Evolutionary conservation across 1,284 basidiomycete species (phyloP).

Genomic region (Volvariella surrecta): DNA sequence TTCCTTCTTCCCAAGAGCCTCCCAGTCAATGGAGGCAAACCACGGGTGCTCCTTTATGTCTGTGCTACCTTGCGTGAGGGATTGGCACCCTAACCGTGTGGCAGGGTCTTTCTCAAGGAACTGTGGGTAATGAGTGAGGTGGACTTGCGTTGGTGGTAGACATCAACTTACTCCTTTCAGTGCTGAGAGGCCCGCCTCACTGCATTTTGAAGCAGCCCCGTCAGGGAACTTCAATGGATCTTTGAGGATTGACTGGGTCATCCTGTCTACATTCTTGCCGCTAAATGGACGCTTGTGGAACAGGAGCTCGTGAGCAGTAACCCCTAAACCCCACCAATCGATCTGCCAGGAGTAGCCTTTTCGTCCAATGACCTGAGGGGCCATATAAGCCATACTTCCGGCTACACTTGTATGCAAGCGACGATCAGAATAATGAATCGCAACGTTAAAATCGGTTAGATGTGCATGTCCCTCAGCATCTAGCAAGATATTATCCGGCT

Average conservation of each 20-base stretch:
- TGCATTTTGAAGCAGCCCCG: slow-evolving; percentile 35
- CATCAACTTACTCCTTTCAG: slow-evolving; percentile 38
- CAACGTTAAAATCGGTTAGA: slow-evolving; percentile 97
- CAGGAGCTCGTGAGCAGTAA: slow-evolving; percentile 84
- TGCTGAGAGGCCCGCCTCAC: slow-evolving; percentile 31
- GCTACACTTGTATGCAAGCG: slow-evolving; percentile 87
- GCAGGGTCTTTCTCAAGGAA: slow-evolving; percentile 79
- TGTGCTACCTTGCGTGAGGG: slow-evolving; percentile 56
- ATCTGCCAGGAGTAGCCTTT: slow-evolving; percentile 83
- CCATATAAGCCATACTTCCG: slow-evolving; percentile 99
- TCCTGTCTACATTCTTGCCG: slow-evolving; percentile 76
- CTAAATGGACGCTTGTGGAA: slow-evolving; percentile 88
- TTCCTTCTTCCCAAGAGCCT: slow-evolving; percentile 66
- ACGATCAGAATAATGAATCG: slow-evolving; percentile 90
- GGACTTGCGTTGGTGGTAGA: not conserved
- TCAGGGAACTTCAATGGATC: slow-evolving; percentile 61
- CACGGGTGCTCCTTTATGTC: slow-evolving; percentile 82
- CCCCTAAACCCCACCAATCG: slow-evolving; percentile 94
- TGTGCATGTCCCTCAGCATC: slow-evolving; percentile 92
- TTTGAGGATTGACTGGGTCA: slow-evolving; percentile 75
- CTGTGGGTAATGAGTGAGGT: slow-evolving; percentile 29
- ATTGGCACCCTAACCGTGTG: slow-evolving; percentile 76
- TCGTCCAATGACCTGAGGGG: slow-evolving; percentile 78
- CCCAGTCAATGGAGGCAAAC: slow-evolving; percentile 82
- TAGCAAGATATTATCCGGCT: slow-evolving; percentile 95